Conservation (phyloP, 192 early-diverging fungal genomes). For the Podila epicladia region DNA sequence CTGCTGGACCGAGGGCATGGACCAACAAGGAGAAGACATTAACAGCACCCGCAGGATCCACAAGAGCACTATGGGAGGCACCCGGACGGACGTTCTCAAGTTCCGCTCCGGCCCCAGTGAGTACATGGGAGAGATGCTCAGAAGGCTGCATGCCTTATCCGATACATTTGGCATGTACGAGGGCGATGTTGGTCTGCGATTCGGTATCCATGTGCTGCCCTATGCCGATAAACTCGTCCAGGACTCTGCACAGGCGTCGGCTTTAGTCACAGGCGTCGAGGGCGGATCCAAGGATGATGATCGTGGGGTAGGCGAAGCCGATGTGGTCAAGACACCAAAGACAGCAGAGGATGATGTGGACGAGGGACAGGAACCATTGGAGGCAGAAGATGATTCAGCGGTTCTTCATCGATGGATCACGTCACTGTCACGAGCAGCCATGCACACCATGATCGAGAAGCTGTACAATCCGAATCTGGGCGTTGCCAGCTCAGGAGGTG, state of each 20-base stretch:
- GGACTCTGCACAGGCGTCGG: constrained; percentile 61
- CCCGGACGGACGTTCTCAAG: constrained; percentile 47
- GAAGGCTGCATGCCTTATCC: constrained; percentile 74
- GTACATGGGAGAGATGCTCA: constrained; percentile 76
- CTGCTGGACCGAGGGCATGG: constrained; percentile 55
- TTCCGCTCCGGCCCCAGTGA: constrained; percentile 74
- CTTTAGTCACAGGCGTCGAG: constrained; percentile 70
- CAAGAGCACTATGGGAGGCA: constrained; percentile 42
- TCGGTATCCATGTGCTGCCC: constrained; percentile 35
- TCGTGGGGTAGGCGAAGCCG: constrained; percentile 25
- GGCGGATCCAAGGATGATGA: constrained; percentile 46
- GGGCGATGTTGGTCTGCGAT: constrained; percentile 60
- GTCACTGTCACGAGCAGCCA: constrained; percentile 67
- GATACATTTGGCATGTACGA: constrained; percentile 78
- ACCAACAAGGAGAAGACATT: constrained; percentile 18
- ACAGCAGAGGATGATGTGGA: constrained; percentile 12
- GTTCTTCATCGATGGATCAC: constrained; percentile 76
- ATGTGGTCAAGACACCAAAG: neutral
- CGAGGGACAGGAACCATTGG: constrained; percentile 21
- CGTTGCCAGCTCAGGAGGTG: neutral
- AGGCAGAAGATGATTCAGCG: constrained; percentile 53
- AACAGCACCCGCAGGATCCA: constrained; percentile 55
- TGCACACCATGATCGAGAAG: constrained; percentile 52
- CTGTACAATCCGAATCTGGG: constrained; percentile 45
- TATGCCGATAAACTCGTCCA: constrained; percentile 34